Base-by-base conservation (phyloP, 768 basidiomycete species). In the Royoungia palumana region DNA sequence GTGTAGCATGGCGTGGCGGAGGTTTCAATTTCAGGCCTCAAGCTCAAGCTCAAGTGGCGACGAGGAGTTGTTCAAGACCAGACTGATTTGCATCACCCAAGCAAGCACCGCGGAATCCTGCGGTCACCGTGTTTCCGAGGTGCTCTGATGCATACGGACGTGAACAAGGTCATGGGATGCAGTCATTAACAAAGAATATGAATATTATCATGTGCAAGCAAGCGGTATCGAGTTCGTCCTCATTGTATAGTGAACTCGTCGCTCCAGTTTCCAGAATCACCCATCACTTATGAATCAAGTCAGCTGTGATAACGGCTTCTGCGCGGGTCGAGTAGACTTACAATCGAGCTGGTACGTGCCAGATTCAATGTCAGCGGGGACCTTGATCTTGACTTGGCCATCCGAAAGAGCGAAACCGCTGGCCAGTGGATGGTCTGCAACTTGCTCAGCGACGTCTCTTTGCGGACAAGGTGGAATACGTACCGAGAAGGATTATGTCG, bases 261-360 rank as follows among this genome's bases (percentile, higher is more conserved):
- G 57, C 66, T 66, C 39, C 34, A 39, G 39, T 69, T 54, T n/a
- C 63, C 70, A 35, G 69, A 68, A 37, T 69, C 65, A 21, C 65
- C 68, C 30, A 69, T 57, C 19, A 71, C 70, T 73, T 45, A 5
- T 4, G 20, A 34, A 20, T 34, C 6, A n/a, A 42, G 25, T 58
- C 43, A 60, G 51, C 11, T 22, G 14, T 12, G 17, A 21, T 35
- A 17, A 16, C 19, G 16, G 13, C 35, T n/a, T 11, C 43, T n/a
- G n/a, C 13, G 35, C 21, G 27, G 22, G 46, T 69, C 64, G 35
- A 75, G 9, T 17, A 32, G 14, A 32, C 32, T 32, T 14, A 32
- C 32, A 32, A 16, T 4, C 13, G 4, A 32, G 32, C 32, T 62
- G 52, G 51, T 75, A 75, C 9, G 63, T 42, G 11, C 65, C 69